These are phyloP conservation scores for Fraxinus ornus DNA, from an alignment of 305 asterid genomes.

Conservation along the genomic window DNA sequence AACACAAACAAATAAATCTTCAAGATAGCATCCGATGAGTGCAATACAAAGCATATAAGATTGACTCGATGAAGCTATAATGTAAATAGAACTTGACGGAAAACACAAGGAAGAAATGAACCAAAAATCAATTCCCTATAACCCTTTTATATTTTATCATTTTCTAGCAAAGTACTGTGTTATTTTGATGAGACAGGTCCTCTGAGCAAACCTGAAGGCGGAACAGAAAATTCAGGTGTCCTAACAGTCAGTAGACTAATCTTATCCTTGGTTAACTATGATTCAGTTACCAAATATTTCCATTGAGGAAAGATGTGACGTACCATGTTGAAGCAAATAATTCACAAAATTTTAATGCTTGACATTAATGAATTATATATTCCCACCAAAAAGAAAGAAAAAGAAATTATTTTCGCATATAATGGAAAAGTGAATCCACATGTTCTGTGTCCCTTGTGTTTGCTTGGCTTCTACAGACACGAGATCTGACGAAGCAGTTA, in stretches of 20 bases:
- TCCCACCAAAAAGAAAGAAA: not conserved
- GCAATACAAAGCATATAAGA: constrained; percentile 13
- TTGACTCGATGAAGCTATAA: constrained; percentile 11
- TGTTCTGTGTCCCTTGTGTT: not conserved
- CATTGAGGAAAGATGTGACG: not conserved
- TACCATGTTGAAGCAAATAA: not conserved
- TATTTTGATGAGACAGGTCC: not conserved
- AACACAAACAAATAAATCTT: constrained; percentile 20
- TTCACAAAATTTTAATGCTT: constrained; percentile 14
- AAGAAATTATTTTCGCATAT: not conserved
- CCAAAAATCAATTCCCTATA: constrained; percentile 1
- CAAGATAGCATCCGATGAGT: not conserved
- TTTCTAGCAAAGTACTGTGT: not conserved
- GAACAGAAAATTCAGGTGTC: not conserved
- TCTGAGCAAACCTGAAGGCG: constrained; percentile 1
- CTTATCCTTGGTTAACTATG: constrained; percentile 8
- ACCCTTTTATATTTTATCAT: not conserved
- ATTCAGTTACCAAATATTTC: constrained; percentile 3
- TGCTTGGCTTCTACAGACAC: not conserved
- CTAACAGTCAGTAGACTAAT: not conserved
- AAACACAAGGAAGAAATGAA: constrained; percentile 17
- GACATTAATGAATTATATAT: constrained; percentile 7
- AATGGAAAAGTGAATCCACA: not conserved
- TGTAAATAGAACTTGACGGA: constrained; percentile 15
- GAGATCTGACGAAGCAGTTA: constrained; percentile 1